Conservation (phyloP, 139 green algal species). For the Tetradesmus obliquus region DNA sequence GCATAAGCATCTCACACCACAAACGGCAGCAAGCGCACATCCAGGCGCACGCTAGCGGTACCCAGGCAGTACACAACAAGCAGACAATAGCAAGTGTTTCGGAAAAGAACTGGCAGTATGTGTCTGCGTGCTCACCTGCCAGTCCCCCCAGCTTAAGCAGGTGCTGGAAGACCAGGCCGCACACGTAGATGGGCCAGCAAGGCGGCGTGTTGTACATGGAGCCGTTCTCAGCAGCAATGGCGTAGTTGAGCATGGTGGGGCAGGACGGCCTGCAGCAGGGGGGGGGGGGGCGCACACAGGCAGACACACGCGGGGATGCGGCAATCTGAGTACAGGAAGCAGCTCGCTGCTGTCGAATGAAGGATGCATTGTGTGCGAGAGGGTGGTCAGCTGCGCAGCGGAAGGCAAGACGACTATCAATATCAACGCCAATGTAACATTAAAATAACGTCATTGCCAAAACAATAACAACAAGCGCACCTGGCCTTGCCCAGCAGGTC, state of each 20-base stretch:
- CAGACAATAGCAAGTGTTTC: no score
- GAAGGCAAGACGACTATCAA: no score
- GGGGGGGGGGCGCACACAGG: no score
- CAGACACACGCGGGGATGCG: not conserved
- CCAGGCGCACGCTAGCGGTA: no score
- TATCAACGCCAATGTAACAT: no score
- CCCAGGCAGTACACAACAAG: no score
- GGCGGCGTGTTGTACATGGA: slow-evolving; percentile 99
- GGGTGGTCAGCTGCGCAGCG: not conserved
- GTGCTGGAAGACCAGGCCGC: slow-evolving; percentile 97
- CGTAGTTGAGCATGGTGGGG: slow-evolving; percentile 97
- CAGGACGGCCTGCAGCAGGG: slow-evolving; percentile 62
- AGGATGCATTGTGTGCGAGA: not conserved
- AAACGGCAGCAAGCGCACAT: no score
- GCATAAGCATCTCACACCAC: no score
- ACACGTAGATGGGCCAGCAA: slow-evolving; percentile 98
- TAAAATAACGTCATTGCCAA: not conserved
- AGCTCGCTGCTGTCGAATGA: not conserved
- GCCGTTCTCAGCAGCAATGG: slow-evolving; percentile 87
- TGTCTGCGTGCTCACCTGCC: not conserved
- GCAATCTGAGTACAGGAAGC: not conserved
- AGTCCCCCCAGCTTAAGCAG: slow-evolving; percentile 75
- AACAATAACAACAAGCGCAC: slow-evolving; percentile 22
- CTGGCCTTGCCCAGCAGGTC: slow-evolving; percentile 93
- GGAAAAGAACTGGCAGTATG: no score